Evolutionary conservation across 2,329 filamentous ascomycete species (phyloP).

Genomic region (Fusarium penzigii): DNA sequence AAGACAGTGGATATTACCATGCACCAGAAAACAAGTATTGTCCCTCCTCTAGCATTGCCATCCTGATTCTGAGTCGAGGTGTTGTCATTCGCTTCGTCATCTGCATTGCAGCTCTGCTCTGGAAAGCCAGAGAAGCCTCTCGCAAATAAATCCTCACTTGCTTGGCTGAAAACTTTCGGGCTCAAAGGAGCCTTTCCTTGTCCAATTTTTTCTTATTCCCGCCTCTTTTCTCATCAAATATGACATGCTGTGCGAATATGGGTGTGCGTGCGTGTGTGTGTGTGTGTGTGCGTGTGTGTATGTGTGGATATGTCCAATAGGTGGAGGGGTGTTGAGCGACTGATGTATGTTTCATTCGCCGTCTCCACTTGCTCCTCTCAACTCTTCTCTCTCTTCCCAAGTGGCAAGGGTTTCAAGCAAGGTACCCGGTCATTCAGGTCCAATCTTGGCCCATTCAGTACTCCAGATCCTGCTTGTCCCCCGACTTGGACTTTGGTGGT

Average conservation of each 20-base stretch:
- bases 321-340: conserved; percentile 8
- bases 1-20: no score
- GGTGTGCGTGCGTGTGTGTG: conserved; percentile 15
- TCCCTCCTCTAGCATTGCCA: no score
- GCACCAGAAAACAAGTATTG: no score
- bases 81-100: no score
- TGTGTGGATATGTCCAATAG: conserved; percentile 12
- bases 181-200: no score
- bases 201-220: conserved; percentile 10
- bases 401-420: conserved; percentile 19
- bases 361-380: conserved; percentile 11
- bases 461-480: conserved; percentile 33
- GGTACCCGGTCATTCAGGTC: conserved; percentile 20
- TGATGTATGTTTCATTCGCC: conserved; percentile 25
- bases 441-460: conserved; percentile 24
- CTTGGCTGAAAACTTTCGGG: no score
- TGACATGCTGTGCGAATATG: conserved; percentile 16
- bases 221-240: conserved; percentile 15
- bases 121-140: no score
- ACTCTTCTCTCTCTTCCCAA: conserved; percentile 13
- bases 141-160: no score
- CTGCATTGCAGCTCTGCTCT: no score
- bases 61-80: no score
- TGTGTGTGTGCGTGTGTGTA: conserved; percentile 7
- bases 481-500: conserved; percentile 39